Evolutionary conservation across 2,329 filamentous ascomycete genomes (phyloP).

Genomic region (Fusarium sp.): DNA sequence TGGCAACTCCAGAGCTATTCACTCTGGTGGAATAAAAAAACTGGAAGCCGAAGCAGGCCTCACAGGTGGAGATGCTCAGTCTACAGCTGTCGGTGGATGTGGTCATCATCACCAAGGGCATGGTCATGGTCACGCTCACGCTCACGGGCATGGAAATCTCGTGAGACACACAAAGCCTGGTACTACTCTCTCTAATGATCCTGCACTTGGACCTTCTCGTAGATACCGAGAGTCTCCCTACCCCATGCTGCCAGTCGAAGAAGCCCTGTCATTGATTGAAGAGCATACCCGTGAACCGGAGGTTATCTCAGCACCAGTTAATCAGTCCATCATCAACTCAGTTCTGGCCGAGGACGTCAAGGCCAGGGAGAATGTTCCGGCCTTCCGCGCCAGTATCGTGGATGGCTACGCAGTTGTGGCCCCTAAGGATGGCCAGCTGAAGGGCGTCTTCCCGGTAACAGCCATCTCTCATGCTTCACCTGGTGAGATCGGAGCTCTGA

Average conservation of each 20-base stretch:
- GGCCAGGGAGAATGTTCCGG: conserved; percentile 85
- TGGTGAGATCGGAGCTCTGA: conserved; percentile 70
- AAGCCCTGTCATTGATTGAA: conserved; percentile 79
- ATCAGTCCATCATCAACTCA: conserved; percentile 74
- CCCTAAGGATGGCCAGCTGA: conserved; percentile 69
- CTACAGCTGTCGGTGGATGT: conserved; percentile 50
- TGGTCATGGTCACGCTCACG: conserved; percentile 60
- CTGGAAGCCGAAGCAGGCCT: conserved; percentile 86
- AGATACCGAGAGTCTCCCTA: conserved; percentile 89
- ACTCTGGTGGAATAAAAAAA: conserved; percentile 82
- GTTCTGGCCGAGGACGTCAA: conserved; percentile 86
- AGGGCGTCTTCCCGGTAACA: conserved; percentile 85
- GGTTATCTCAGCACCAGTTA: conserved; percentile 67
- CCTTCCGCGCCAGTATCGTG: conserved; percentile 94
- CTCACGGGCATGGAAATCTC: conserved; percentile 70
- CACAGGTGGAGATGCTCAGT: conserved; percentile 43
- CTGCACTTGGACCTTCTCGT: conserved; percentile 68
- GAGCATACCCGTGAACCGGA: conserved; percentile 74
- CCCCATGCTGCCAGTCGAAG: conserved; percentile 87
- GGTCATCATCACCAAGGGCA: conserved; percentile 64
- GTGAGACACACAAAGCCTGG: conserved; percentile 78
- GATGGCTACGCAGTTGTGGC: conserved; percentile 92
- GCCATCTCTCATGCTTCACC: conserved; percentile 87
- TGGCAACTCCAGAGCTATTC: conserved; percentile 80
- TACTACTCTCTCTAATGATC: conserved; percentile 68